Evolutionary conservation across 2,329 filamentous ascomycete genomes (phyloP), one percentile per base, ranked within the genome.

Genomic region (Trematosphaeria pertusa): DNA sequence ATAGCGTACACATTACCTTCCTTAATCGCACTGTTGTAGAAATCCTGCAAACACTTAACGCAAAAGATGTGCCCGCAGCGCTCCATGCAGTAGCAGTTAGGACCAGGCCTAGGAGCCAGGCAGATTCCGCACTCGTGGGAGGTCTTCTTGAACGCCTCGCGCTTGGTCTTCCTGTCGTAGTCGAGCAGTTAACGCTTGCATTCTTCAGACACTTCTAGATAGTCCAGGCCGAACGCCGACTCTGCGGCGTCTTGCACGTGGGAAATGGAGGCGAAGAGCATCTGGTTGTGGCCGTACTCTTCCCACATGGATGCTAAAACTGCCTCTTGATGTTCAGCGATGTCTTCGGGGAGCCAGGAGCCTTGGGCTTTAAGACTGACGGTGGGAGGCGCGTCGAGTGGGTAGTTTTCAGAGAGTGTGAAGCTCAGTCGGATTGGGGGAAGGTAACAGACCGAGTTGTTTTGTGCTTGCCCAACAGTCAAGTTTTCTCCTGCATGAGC

Each of bases 121-220:
- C 91, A 96, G 37, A 96, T 81, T 1, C 88, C 88, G 57, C 91
- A 96, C 41, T 90, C 84, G 64, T 92, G 96, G 0, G 89, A 94
- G 59, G 85, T 87, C 56, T 83, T 84, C 46, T 91, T 86, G 65
- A 96, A 96, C 1, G 84, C 83, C 12, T 82, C 82, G 41, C 83
- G 81, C 62, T 87, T 87, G 1, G 87, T 85, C 55, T 86, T 85
- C 48, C 84, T 85, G 61, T 96, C 87, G 60, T 88, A 90, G 59
- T 91, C 88, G 35, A 95, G 70, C 12, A 96, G 78, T 4, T 63
- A 14, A 83, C 60, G 26, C 67, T 69, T 9, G 80, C 56, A 20
- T 26, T 21, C 11, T 20, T 50, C 75, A 28, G 32, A 26, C 18
- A 73, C 0, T 64, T 45, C 50, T 75, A 46, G 20, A 2, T 62